Conservation (phyloP, 768 basidiomycete species). For the Termitomyces sp. region DNA sequence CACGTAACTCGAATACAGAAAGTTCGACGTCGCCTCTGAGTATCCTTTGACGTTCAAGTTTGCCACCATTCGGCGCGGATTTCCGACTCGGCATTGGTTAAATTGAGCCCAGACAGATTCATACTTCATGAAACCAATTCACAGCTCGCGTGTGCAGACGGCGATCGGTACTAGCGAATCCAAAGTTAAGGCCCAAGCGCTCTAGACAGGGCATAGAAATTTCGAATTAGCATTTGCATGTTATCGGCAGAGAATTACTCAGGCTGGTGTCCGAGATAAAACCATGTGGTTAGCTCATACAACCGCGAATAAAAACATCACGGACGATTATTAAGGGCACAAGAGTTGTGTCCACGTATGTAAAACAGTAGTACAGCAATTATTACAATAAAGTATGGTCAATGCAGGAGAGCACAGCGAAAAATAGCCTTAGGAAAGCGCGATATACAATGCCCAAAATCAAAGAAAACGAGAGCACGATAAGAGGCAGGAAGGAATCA, state of each 20-base stretch:
- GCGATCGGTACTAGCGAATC: background rate
- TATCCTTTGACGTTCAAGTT: background rate
- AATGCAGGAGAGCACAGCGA: background rate
- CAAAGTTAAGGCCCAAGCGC: background rate
- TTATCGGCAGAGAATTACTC: no score
- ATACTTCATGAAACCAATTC: background rate
- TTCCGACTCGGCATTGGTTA: background rate
- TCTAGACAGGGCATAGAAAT: background rate
- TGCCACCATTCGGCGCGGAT: background rate
- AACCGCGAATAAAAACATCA: background rate
- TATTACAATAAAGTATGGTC: conserved; percentile 1
- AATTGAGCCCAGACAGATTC: background rate
- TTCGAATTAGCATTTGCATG: background rate
- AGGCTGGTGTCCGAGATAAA: background rate
- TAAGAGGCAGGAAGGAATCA: background rate
- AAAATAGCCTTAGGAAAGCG: background rate
- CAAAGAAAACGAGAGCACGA: background rate
- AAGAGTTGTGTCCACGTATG: background rate
- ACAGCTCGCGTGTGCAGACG: background rate
- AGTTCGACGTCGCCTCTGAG: background rate
- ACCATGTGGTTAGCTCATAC: background rate
- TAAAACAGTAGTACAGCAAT: background rate
- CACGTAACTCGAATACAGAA: no score
- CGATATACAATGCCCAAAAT: background rate
- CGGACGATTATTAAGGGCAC: background rate